phyloP scores from a whole-genome alignment of 768 basidiomycete species.

The Hygrophorus russula region DNA sequence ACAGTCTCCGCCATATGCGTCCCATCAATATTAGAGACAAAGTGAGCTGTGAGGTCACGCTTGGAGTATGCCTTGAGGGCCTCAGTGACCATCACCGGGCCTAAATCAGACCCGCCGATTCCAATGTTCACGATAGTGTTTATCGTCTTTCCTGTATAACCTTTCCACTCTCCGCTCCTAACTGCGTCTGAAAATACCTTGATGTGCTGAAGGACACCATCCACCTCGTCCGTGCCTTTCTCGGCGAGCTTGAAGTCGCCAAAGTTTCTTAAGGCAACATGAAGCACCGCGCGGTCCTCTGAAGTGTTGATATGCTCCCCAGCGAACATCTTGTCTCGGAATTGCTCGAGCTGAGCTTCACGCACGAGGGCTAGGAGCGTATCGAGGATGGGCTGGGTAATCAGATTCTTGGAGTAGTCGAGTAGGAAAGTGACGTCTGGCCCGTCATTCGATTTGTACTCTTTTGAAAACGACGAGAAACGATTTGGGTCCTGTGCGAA shows the following conservation, averaged over 20 bases:
- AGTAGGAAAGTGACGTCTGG: slow-evolving; percentile 74
- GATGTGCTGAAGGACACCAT: slow-evolving; percentile 80
- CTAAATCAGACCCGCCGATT: slow-evolving; percentile 96
- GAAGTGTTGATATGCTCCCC: slow-evolving; percentile 98
- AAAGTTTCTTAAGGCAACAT: slow-evolving; percentile 82
- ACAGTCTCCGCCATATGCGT: slow-evolving; percentile 92
- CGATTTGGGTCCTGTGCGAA: slow-evolving; percentile 82
- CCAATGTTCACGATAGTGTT: slow-evolving; percentile 96
- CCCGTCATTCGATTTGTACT: slow-evolving; percentile 58
- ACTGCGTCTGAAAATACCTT: slow-evolving; percentile 80
- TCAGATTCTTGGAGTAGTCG: slow-evolving; percentile 95
- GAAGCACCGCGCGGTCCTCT: slow-evolving; percentile 93
- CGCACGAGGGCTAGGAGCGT: slow-evolving; percentile 70
- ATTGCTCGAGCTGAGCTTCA: slow-evolving; percentile 78
- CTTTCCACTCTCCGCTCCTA: slow-evolving; percentile 85
- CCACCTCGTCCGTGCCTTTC: slow-evolving; percentile 73
- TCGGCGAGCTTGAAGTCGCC: slow-evolving; percentile 72
- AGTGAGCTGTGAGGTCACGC: slow-evolving; percentile 76
- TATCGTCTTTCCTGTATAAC: slow-evolving; percentile 94
- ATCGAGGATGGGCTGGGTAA: slow-evolving; percentile 75
- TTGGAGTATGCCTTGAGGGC: slow-evolving; percentile 90
- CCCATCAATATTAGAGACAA: slow-evolving; percentile 97
- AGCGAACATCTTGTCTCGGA: slow-evolving; percentile 87
- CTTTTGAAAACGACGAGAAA: slow-evolving; percentile 75
- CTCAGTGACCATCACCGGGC: slow-evolving; percentile 98